A percentile compares a stretch with the other conserved stretches of the same genome.
These are phyloP conservation scores for Houttuynia cordata DNA, from an alignment of 164 flowering plant species.

Conservation along the genomic window DNA sequence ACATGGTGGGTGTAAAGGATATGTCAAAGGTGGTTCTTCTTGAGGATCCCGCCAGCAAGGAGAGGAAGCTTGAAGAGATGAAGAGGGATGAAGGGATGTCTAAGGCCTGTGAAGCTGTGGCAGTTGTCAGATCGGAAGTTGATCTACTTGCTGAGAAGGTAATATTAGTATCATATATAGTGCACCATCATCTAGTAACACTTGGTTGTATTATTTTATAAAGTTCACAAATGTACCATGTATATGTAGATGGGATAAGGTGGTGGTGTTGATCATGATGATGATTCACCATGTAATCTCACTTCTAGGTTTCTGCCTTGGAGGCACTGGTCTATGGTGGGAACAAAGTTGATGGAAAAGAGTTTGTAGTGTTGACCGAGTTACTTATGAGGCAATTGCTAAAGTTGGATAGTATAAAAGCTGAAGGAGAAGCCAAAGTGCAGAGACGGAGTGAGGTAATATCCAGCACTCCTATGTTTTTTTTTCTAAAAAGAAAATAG, in stretches of 20 bases:
- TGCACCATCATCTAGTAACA: background rate
- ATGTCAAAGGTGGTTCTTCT: conserved; percentile 38
- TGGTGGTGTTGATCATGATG: background rate
- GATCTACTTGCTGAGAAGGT: conserved; percentile 63
- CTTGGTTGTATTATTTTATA: too few species aligned
- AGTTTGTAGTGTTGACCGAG: conserved; percentile 44
- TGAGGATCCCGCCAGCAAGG: conserved; percentile 37
- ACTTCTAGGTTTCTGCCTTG: conserved; percentile 38
- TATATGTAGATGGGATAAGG: background rate
- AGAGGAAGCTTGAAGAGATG: conserved; percentile 21
- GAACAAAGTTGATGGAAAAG: conserved; percentile 40
- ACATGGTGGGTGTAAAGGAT: conserved; percentile 43
- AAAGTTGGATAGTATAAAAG: conserved; percentile 66
- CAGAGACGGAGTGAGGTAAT: conserved; percentile 66
- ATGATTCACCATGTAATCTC: background rate
- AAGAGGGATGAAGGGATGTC: conserved; percentile 19
- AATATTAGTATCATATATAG: too few species aligned
- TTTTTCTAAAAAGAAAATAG: background rate
- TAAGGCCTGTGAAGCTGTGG: conserved; percentile 43
- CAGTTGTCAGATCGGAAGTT: conserved; percentile 45
- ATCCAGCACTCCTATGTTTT: too few species aligned
- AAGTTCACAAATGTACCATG: too few species aligned
- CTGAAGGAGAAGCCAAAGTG: conserved; percentile 67
- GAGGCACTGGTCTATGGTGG: conserved; percentile 35
- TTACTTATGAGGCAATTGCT: conserved; percentile 53